Conservation (phyloP, 2,329 filamentous ascomycete species). For the Botrytis elliptica region DNA sequence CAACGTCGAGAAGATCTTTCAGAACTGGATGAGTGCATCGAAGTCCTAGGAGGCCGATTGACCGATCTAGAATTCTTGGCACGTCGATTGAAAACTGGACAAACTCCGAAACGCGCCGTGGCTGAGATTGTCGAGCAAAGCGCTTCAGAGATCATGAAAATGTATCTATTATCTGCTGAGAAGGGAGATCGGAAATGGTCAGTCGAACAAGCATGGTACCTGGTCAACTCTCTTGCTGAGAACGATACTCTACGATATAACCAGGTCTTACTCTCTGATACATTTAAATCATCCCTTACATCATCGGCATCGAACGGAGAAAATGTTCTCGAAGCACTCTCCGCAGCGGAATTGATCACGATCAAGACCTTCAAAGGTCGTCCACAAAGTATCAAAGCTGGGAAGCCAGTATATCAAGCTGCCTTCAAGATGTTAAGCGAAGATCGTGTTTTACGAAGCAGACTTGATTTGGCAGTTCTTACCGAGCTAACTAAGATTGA, state of each 20-base stretch:
- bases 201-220: conserved; percentile 82
- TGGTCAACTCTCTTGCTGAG: conserved; percentile 76
- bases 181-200: conserved; percentile 65
- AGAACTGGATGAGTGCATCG: conserved; percentile 79
- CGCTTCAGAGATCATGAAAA: conserved; percentile 86
- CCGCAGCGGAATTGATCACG: conserved; percentile 81
- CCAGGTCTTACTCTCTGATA: conserved; percentile 73
- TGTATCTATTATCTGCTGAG: conserved; percentile 70
- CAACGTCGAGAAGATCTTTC: conserved; percentile 50
- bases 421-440: conserved; percentile 72
- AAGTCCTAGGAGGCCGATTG: conserved; percentile 82
- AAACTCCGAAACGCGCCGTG: conserved; percentile 77
- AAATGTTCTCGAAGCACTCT: conserved; percentile 72
- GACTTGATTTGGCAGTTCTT: conserved; percentile 70
- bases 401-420: conserved; percentile 81
- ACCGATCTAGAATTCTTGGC: conserved; percentile 93
- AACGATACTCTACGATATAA: conserved; percentile 75
- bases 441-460: conserved; percentile 70
- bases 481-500: conserved; percentile 70
- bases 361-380: conserved; percentile 72
- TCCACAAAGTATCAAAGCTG: conserved; percentile 73
- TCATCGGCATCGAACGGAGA: conserved; percentile 61
- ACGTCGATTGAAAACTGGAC: conserved; percentile 83
- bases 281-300: conserved; percentile 62
- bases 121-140: conserved; percentile 86